Evolutionary conservation across 2,329 filamentous ascomycete species (phyloP).

Genomic region (Colletotrichum somersetense): DNA sequence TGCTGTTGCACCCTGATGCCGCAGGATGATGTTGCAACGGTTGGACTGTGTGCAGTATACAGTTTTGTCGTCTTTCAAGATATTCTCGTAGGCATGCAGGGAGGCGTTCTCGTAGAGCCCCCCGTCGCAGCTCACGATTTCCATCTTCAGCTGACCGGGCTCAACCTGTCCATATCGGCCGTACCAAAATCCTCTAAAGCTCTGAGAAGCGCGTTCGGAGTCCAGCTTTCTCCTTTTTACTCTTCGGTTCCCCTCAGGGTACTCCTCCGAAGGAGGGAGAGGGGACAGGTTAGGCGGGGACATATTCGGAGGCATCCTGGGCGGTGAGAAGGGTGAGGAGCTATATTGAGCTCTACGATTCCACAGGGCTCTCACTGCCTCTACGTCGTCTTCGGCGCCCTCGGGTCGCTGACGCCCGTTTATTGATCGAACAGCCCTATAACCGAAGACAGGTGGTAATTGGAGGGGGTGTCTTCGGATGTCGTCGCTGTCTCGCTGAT

Average conservation of each 20-base stretch:
- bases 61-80: conserved; percentile 83
- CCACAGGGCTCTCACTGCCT: conserved; percentile 40
- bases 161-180: conserved; percentile 90
- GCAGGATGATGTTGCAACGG: conserved; percentile 86
- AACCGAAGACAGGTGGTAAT: conserved; percentile 30
- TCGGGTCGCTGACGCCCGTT: conserved; percentile 33
- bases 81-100: conserved; percentile 80
- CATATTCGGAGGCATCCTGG: conserved; percentile 46
- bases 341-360: conserved; percentile 39
- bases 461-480: conserved; percentile 26
- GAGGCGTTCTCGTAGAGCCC: conserved; percentile 75
- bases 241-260: conserved; percentile 63
- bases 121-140: conserved; percentile 90
- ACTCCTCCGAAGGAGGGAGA: conserved; percentile 53
- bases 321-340: conserved; percentile 44
- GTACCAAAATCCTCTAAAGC: conserved; percentile 76
- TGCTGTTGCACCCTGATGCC: conserved; percentile 82
- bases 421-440: conserved; percentile 20
- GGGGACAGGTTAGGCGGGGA: conserved; percentile 52
- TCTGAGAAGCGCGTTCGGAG: conserved; percentile 65
- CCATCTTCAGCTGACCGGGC: conserved; percentile 84
- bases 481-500: conserved; percentile 33
- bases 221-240: conserved; percentile 80
- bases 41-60: conserved; percentile 94
- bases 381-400: conserved; percentile 39